Evolutionary conservation across 495 filamentous ascomycete genomes (phyloP), one percentile per base, ranked within the genome.

Genomic region (Neurospora sp.): DNA sequence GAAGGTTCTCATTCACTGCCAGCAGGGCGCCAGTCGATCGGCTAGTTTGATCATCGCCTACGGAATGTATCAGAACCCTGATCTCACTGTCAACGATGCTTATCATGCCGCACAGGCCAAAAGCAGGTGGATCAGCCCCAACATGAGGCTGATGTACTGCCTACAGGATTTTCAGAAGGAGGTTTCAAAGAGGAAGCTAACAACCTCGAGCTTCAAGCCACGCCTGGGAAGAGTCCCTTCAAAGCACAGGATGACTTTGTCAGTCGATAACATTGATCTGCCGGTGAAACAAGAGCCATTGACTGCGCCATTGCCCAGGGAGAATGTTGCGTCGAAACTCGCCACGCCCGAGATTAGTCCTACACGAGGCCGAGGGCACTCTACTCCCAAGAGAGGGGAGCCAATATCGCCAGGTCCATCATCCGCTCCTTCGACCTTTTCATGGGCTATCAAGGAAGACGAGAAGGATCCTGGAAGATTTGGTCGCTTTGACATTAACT

Each of bases 71-170:
- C 96, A 94, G 79, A 93, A 97, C 75, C 93, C 92, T 8, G 86
- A 91, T 27, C 79, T 96, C 75, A 93, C 89, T 73, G 96, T 98
- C 71, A 97, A 98, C 78, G 92, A 97, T 69, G 94, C 95, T 71
- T 99, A 99, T 78, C 88, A 94, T 78, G 86, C 90, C 5, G 96
- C 97, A 27, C 97, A 99, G 81, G 86, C 86, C 59, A 91, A 92
- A 78, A 98, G 95, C 78, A 89, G 88, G 75, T 99, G 96, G 96
- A 97, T 99, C 71, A 94, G 94, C 16, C 96, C 96, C 2, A 99
- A 99, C 79, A 99, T 99, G 96, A 94, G 92, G 74, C 84, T 99
- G 44, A 97, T 99, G 81, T 98, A 98, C 83, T 95, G 96, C 80
- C 85, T 99, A 69, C 95, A 96, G 46, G 96, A 99, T 78, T 99